These are phyloP conservation scores for Corchorus capsularis DNA, from an alignment of 345 rosid genomes.

Conservation along the genomic window DNA sequence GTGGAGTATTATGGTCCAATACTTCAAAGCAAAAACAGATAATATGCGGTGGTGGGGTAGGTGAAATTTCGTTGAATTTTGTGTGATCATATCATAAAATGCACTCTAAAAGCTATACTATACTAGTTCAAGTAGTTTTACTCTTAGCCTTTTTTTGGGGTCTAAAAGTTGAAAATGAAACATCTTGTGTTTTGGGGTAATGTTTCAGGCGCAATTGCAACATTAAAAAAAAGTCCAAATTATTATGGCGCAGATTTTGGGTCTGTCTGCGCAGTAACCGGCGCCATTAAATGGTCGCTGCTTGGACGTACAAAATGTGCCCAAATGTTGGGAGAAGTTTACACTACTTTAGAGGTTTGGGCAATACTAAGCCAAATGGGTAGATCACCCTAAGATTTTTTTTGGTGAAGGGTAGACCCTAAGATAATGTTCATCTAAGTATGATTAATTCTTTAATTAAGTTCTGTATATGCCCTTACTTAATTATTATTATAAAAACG, in stretches of 20 bases:
- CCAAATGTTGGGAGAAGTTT: neutral
- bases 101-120: no score
- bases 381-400: no score
- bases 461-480: no score
- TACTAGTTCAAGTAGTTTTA: no score
- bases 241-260: constrained; percentile 1
- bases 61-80: constrained; percentile 5
- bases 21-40: constrained; percentile 1
- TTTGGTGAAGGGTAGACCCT: no score
- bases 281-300: neutral
- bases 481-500: no score
- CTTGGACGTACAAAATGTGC: neutral
- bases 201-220: neutral
- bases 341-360: neutral
- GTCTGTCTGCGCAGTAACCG: neutral
- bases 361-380: neutral
- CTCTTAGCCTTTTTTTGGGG: no score
- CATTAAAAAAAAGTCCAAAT: neutral
- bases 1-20: neutral
- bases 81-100: neutral
- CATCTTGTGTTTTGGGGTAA: neutral
- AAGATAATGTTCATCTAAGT: no score
- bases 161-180: neutral
- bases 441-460: no score
- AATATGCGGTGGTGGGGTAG: constrained; percentile 12